Base-by-base conservation (phyloP, 352 stramenopile genomes). In the Globisporangium alternatum region DNA sequence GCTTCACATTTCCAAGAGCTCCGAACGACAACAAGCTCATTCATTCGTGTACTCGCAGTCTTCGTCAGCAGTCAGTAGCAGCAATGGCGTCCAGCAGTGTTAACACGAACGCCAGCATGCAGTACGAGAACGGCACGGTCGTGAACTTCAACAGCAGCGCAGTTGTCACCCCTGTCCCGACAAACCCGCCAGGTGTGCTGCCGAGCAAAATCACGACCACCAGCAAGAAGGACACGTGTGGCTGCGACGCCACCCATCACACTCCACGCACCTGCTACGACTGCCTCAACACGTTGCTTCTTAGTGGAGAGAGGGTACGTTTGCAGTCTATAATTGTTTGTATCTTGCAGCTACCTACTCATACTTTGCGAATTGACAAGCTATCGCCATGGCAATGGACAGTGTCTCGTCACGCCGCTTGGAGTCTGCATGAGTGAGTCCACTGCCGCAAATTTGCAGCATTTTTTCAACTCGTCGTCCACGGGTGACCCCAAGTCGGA, bases 231-330 rank as follows among this genome's bases (percentile, higher is more conserved):
- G 44, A 51, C 44, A 51, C 47, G 21, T 53, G 47, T 9, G 22
- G 47, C 21, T 33, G 47, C 47, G n/a, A 15, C 47, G 2, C n/a
- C n/a, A 5, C 12, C 2, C 3, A 19, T 12, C n/a, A 15, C 3
- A 17, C 6, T 30, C 72, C 68, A 54, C 71, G 74, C 30, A 72
- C 64, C 43, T 84, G 74, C 69, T 80, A 69, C 57, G 66, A 84
- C 60, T 80, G 76, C 54, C 66, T 77, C 49, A 77, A 84, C 60
- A 43, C 43, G 25, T 25, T 67, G 3, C 53, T 80, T 21, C 56
- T 63, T 1, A 58, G 54, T 19, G 66, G 77, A 31, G 65, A 62
- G 4, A 56, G 30, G 17, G 56, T 66, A 28, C 30, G 60, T 68
- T 1, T 28, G 28, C 21, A 10, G 5, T 25, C n/a, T n/a, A n/a